Percentiles rank a stretch among this genome's conserved stretches.
Evolutionary conservation across 2,329 filamentous ascomycete genomes (phyloP).

Genomic region (Colletotrichum navitas): DNA sequence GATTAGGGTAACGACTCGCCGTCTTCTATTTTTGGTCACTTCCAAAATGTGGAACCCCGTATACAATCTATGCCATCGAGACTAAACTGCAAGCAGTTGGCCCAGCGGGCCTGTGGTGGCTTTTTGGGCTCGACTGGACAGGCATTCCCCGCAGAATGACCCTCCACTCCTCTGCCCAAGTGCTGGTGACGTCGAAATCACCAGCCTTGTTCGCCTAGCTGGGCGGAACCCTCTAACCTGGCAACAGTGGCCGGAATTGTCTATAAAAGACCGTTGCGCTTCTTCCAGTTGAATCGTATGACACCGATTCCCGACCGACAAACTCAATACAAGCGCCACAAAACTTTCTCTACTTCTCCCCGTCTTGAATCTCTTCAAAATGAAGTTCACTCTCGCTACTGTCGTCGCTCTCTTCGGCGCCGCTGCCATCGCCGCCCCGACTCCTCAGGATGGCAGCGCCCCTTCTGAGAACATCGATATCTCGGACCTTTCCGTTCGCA

Average conservation of each 20-base stretch:
- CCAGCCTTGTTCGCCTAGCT: conserved; percentile 17
- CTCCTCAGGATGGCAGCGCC: conserved; percentile 17
- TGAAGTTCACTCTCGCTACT: conserved; percentile 45
- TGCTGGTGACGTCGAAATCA: conserved; percentile 37
- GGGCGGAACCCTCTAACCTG: conserved; percentile 14
- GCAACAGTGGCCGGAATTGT: not conserved
- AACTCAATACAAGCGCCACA: not conserved
- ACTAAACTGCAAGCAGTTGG: not conserved
- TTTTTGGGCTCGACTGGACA: conserved; percentile 21
- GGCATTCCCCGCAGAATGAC: conserved; percentile 33
- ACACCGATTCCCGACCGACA: not conserved
- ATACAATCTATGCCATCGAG: not conserved
- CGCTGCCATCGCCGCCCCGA: conserved; percentile 42
- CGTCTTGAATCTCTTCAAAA: conserved; percentile 34
- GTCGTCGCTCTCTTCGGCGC: conserved; percentile 43
- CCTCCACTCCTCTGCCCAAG: conserved; percentile 6
- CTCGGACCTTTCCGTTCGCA: conserved; percentile 44
- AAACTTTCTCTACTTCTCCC: not conserved
- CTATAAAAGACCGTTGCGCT: not conserved
- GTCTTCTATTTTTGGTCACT: not conserved
- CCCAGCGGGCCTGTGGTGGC: not conserved
- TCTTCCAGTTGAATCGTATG: not conserved
- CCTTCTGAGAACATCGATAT: conserved; percentile 46
- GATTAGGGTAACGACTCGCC: not conserved
- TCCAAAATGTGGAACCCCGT: not conserved